Percentiles rank a stretch among this genome's conserved stretches.
These are phyloP conservation scores for Metschnikowia baotianmanensis DNA, from an alignment of 805 yeast species.

Conservation along the genomic window DNA sequence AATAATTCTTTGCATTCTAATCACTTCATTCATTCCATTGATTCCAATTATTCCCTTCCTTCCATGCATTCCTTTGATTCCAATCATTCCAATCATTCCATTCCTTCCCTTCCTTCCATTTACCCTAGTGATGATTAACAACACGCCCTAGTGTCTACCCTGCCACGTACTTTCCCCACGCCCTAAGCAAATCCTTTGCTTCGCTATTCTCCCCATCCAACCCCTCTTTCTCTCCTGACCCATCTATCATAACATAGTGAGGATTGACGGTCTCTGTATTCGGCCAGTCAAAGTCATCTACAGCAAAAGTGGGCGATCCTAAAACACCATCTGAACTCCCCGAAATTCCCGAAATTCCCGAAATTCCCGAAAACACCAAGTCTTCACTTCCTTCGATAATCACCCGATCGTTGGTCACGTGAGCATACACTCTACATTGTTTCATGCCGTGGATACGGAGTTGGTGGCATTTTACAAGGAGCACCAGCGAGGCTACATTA, in stretches of 20 bases:
- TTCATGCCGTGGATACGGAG: conserved; percentile 17
- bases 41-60: too few relatives aligned
- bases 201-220: neutral
- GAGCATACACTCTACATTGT: conserved; percentile 17
- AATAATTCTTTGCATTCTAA: too few relatives aligned
- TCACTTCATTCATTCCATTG: too few relatives aligned
- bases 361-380: conserved; percentile 7
- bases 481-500: conserved; percentile 9
- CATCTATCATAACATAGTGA: conserved; percentile 1
- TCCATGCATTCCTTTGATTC: too few relatives aligned
- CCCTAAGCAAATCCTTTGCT: neutral
- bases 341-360: conserved; percentile 10
- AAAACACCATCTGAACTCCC: neutral
- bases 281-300: conserved; percentile 21
- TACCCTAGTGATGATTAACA: too few relatives aligned
- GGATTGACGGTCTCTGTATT: conserved; percentile 6
- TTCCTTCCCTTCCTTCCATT: too few relatives aligned
- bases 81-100: too few relatives aligned
- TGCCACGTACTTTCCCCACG: neutral
- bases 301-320: conserved; percentile 1
- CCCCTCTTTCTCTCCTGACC: neutral
- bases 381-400: conserved; percentile 31
- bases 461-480: conserved; percentile 18
- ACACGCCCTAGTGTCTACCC: too few relatives aligned
- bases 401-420: conserved; percentile 23